These are phyloP conservation scores for Boletus rubropictus DNA, from an alignment of 768 basidiomycete species.

Conservation along the genomic window DNA sequence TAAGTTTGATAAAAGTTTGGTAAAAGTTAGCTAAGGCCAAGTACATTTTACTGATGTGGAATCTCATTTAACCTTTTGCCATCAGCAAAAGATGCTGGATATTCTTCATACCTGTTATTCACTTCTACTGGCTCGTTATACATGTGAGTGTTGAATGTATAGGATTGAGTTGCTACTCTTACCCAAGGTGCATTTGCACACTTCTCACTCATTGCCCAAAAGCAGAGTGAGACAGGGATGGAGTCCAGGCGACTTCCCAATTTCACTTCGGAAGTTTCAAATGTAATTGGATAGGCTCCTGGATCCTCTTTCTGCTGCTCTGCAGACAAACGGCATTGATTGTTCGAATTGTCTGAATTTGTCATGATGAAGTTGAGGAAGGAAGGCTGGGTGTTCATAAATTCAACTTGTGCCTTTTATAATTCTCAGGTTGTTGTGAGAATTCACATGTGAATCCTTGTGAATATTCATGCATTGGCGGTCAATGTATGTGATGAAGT, in stretches of 20 bases:
- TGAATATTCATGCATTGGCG: too few relatives aligned
- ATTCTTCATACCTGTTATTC: constrained; percentile 10
- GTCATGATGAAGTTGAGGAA: not conserved
- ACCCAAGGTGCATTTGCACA: constrained; percentile 8
- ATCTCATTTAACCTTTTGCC: too few relatives aligned
- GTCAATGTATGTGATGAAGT: too few relatives aligned
- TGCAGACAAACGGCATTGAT: not conserved
- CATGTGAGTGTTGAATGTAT: not conserved
- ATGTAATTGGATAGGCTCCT: constrained; percentile 18
- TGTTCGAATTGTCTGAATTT: not conserved
- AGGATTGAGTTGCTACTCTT: not conserved
- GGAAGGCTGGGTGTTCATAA: not conserved
- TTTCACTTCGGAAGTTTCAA: not conserved
- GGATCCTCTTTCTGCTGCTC: constrained; percentile 3
- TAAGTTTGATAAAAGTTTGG: too few relatives aligned
- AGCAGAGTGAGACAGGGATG: not conserved
- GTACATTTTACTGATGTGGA: too few relatives aligned
- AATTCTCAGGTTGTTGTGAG: not conserved
- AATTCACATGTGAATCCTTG: too few relatives aligned
- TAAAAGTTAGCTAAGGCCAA: too few relatives aligned
- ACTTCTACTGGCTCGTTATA: constrained; percentile 1
- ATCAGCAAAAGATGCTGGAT: too few relatives aligned
- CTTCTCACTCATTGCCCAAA: constrained; percentile 9
- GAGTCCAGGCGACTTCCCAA: constrained; percentile 20
- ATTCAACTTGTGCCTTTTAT: not conserved